phyloP scores from a whole-genome alignment of 2,329 filamentous ascomycete species.

The Pseudogymnoascus sp. region DNA sequence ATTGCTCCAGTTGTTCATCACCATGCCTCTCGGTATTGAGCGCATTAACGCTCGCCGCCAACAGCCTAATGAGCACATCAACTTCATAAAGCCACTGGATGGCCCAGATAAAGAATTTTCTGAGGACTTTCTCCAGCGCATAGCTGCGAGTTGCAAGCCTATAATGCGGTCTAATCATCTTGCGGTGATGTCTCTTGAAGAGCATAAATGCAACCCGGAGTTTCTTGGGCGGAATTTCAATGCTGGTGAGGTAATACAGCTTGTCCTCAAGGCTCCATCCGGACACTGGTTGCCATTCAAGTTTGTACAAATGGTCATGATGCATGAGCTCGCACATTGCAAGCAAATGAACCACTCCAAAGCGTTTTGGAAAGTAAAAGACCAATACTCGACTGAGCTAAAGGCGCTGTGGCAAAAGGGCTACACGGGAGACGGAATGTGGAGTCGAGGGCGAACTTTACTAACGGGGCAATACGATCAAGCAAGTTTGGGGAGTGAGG shows the following conservation, averaged over 20 bases:
- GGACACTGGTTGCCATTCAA: conserved; percentile 71
- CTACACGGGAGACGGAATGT: conserved; percentile 76
- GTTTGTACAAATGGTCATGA: conserved; percentile 91
- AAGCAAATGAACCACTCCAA: conserved; percentile 85
- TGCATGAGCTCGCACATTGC: conserved; percentile 77
- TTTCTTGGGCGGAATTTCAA: conserved; percentile 94
- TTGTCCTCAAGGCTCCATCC: conserved; percentile 63
- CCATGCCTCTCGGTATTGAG: conserved; percentile 71
- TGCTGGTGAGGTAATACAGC: conserved; percentile 75
- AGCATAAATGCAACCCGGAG: conserved; percentile 71
- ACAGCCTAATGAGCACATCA: conserved; percentile 68
- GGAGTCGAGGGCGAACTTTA: conserved; percentile 63
- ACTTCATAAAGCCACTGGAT: conserved; percentile 75
- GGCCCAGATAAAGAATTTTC: conserved; percentile 54
- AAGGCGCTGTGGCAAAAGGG: conserved; percentile 57
- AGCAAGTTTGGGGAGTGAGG: conserved; percentile 43
- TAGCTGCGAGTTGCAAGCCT: conserved; percentile 71
- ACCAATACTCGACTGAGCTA: conserved; percentile 65
- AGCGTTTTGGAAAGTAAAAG: conserved; percentile 72
- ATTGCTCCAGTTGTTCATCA: conserved; percentile 12
- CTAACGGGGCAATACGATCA: conserved; percentile 50
- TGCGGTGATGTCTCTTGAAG: conserved; percentile 63
- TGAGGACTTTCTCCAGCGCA: conserved; percentile 64
- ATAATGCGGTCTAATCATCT: conserved; percentile 60
- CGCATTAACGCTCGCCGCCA: conserved; percentile 67